Percentiles rank a stretch among this genome's conserved stretches.
phyloP scores from a whole-genome alignment of 2,329 filamentous ascomycete species.

The Dothistroma septosporum region DNA sequence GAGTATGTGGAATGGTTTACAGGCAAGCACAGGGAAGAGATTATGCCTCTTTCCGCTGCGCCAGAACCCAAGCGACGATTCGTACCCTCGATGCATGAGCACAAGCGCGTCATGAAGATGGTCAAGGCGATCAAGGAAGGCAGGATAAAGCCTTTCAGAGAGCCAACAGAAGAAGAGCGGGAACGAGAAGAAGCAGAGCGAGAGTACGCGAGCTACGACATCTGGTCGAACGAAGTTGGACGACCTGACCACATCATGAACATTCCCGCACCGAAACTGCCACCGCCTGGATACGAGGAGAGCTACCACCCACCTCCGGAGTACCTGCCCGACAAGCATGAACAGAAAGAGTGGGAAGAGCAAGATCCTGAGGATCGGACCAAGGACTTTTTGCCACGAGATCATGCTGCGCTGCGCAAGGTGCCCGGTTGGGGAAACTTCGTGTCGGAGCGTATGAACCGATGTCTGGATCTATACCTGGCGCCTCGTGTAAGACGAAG shows the following conservation, averaged over 20 bases:
- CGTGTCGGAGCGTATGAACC: conserved; percentile 93
- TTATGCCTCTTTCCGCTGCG: conserved; percentile 90
- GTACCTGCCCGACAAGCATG: conserved; percentile 81
- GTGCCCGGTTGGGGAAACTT: conserved; percentile 88
- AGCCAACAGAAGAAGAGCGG: conserved; percentile 59
- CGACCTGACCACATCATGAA: conserved; percentile 86
- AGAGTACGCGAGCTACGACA: conserved; percentile 72
- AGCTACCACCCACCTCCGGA: conserved; percentile 95
- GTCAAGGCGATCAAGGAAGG: conserved; percentile 94
- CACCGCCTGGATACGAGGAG: conserved; percentile 89
- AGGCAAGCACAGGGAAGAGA: conserved; percentile 72
- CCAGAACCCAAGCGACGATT: conserved; percentile 96
- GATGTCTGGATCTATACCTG: conserved; percentile 91
- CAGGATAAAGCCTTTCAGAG: conserved; percentile 83
- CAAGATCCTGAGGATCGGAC: conserved; percentile 86
- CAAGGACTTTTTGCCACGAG: conserved; percentile 78
- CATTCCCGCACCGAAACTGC: conserved; percentile 86
- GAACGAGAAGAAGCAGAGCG: conserved; percentile 62
- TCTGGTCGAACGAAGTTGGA: conserved; percentile 90
- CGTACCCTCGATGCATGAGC: conserved; percentile 93
- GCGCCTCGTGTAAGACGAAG: conserved; percentile 89
- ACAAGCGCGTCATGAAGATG: conserved; percentile 94
- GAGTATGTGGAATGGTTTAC: conserved; percentile 94
- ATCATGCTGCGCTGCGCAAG: conserved; percentile 78
- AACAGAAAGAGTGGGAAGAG: conserved; percentile 80